Evolutionary conservation across 805 yeast species (phyloP).

Genomic region (Priceomyces haplophilus): DNA sequence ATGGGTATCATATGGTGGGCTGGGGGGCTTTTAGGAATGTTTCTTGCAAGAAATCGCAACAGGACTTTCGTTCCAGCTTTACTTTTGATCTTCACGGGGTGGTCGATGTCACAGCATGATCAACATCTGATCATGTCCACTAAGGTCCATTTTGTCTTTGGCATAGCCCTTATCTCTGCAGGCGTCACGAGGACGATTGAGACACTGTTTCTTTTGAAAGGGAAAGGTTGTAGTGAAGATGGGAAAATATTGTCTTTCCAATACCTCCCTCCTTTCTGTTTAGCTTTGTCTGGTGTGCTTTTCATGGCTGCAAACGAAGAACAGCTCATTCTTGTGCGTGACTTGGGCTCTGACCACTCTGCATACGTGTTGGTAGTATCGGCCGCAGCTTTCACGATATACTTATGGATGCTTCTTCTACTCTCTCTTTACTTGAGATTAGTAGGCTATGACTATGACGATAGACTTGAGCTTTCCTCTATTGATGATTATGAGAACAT

Average conservation of each 20-base stretch:
- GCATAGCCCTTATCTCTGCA: conserved; percentile 72
- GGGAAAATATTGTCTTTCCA: conserved; percentile 69
- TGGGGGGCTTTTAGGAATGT: conserved; percentile 85
- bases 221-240: conserved; percentile 40
- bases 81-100: conserved; percentile 83
- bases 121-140: conserved; percentile 78
- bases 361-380: conserved; percentile 71
- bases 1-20: conserved; percentile 98
- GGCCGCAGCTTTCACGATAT: conserved; percentile 71
- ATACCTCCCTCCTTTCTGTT: conserved; percentile 78
- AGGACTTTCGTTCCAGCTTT: conserved; percentile 79
- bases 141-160: conserved; percentile 84
- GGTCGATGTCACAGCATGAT: conserved; percentile 88
- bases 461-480: conserved; percentile 19
- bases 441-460: conserved; percentile 42
- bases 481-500: conserved; percentile 15
- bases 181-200: conserved; percentile 77
- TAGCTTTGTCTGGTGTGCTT: conserved; percentile 72
- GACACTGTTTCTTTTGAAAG: conserved; percentile 71
- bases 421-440: conserved; percentile 54
- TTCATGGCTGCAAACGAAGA: conserved; percentile 95
- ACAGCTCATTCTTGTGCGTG: conserved; percentile 67
- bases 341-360: conserved; percentile 79
- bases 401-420: conserved; percentile 61
- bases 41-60: conserved; percentile 54